A percentile compares a stretch with the other conserved stretches of the same genome.
These are phyloP conservation scores for Candida dendrica DNA, from an alignment of 805 yeast genomes.

Conservation along the genomic window DNA sequence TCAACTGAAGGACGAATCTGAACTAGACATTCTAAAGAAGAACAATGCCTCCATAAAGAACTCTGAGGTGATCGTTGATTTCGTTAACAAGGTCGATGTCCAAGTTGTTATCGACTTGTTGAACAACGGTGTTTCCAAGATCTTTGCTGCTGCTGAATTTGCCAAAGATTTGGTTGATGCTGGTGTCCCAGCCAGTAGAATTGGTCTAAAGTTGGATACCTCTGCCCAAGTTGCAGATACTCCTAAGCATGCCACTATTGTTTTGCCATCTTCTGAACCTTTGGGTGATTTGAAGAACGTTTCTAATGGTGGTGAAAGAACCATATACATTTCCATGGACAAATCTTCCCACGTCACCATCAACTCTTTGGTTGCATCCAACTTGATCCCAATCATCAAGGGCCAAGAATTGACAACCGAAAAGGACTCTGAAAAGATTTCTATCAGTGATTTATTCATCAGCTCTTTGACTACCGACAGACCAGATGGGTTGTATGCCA, in stretches of 20 bases:
- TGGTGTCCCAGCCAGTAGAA: constrained; percentile 40
- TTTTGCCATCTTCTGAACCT: constrained; percentile 13
- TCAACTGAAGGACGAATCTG: constrained; percentile 14
- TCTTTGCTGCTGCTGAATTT: constrained; percentile 30
- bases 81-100: constrained; percentile 22
- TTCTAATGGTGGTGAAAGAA: constrained; percentile 11
- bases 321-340: constrained; percentile 9
- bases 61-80: constrained; percentile 20
- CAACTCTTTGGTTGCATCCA: constrained; percentile 14
- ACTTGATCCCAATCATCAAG: constrained; percentile 18
- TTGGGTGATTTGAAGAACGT: constrained; percentile 13
- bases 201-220: constrained; percentile 7
- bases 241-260: constrained; percentile 10
- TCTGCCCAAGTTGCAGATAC: constrained; percentile 4
- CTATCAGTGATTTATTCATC: constrained; percentile 39
- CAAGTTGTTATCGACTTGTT: constrained; percentile 45
- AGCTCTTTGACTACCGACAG: constrained; percentile 70
- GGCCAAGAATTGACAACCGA: constrained; percentile 14
- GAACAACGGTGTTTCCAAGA: constrained; percentile 50
- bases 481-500: constrained; percentile 75
- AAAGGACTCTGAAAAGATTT: constrained; percentile 15
- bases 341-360: constrained; percentile 8
- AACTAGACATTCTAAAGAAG: constrained; percentile 13
- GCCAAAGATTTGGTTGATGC: constrained; percentile 28
- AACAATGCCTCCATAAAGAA: constrained; percentile 8